These are phyloP conservation scores for Oehlia diaphana DNA, from an alignment of 192 early-diverging fungal genomes.

Conservation along the genomic window DNA sequence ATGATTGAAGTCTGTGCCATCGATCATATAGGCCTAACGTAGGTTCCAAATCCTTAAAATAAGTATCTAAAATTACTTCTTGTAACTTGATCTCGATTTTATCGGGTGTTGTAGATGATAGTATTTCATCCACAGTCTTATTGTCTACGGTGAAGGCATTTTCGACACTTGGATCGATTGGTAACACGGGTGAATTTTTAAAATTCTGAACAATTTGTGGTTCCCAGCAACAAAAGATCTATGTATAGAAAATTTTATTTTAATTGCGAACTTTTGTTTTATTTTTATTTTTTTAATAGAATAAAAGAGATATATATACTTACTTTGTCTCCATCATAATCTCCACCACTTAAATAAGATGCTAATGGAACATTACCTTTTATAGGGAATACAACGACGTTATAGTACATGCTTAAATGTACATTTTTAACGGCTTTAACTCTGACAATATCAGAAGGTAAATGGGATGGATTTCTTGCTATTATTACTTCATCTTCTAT, in stretches of 20 bases:
- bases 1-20: neutral
- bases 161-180: neutral
- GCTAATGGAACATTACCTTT: neutral
- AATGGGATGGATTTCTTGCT: neutral
- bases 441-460: slow-evolving; percentile 20
- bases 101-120: neutral
- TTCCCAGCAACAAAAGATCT: slow-evolving; percentile 47
- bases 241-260: neutral
- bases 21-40: neutral
- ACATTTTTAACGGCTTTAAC: neutral
- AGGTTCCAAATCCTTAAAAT: neutral
- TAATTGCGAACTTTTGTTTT: neutral
- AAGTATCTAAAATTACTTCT: neutral
- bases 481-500: slow-evolving; percentile 34
- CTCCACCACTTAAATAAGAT: slow-evolving; percentile 12
- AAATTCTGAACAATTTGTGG: slow-evolving; percentile 29
- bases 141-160: slow-evolving; percentile 26
- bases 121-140: neutral
- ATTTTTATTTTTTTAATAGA: no score
- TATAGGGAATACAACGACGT: slow-evolving; percentile 20
- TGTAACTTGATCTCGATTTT: neutral
- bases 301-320: neutral
- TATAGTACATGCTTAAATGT: neutral
- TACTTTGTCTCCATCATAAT: slow-evolving; percentile 35
- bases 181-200: neutral